Evolutionary conservation across 177 flowering plant genomes (phyloP).

Genomic region (Tripterygium wilfordii): DNA sequence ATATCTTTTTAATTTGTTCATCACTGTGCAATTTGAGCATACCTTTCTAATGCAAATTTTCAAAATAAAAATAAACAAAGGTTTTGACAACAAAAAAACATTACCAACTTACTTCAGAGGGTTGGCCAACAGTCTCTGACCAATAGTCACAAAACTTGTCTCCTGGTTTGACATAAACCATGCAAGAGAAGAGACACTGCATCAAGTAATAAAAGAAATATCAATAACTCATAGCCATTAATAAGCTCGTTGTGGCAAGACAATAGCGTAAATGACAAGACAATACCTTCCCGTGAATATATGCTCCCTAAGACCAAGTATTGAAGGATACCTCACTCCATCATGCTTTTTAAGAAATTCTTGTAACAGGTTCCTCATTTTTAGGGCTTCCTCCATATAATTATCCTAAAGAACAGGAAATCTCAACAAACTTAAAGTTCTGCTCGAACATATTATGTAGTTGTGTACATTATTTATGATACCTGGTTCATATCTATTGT

Average conservation of each 20-base stretch:
- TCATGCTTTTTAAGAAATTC: slow-evolving; percentile 47
- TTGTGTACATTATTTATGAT: too few species aligned
- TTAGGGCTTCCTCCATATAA: slow-evolving; percentile 98
- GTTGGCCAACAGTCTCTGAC: slow-evolving; percentile 87
- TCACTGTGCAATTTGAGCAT: too few species aligned
- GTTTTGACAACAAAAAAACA: not conserved
- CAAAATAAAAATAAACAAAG: not conserved
- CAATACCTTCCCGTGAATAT: slow-evolving; percentile 94
- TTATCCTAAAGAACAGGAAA: slow-evolving; percentile 56
- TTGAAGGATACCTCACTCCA: slow-evolving; percentile 81
- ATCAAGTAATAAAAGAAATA: slow-evolving; percentile 6
- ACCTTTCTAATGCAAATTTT: too few species aligned
- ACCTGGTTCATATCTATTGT: slow-evolving; percentile 99
- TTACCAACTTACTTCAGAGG: slow-evolving; percentile 74
- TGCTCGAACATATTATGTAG: too few species aligned
- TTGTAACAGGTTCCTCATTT: slow-evolving; percentile 92
- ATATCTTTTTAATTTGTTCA: too few species aligned
- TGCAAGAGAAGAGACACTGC: slow-evolving; percentile 99
- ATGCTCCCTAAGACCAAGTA: slow-evolving; percentile 96
- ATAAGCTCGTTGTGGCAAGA: not conserved
- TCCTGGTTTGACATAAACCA: slow-evolving; percentile 92
- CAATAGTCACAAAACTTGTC: slow-evolving; percentile 94
- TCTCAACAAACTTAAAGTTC: not conserved
- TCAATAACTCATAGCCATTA: not conserved
- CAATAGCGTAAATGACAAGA: not conserved